Evolutionary conservation across 2,329 filamentous ascomycete genomes (phyloP).

Genomic region (Gnomoniopsis sp.): DNA sequence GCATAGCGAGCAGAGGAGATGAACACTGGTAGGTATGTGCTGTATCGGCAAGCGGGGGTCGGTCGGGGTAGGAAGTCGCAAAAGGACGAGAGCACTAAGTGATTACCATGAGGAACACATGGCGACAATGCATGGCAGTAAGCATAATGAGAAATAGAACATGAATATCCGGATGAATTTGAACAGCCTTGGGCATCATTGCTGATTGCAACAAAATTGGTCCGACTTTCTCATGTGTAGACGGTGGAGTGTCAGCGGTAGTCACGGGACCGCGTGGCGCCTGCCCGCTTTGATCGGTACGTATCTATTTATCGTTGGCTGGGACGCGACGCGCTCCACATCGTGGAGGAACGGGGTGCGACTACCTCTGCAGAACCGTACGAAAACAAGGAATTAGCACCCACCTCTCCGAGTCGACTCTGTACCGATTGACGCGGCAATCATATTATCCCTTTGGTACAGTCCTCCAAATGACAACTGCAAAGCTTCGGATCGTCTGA

Average conservation of each 20-base stretch:
- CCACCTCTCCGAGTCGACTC: not conserved
- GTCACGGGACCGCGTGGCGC: slow-evolving; percentile 14
- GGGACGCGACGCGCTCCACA: slow-evolving; percentile 14
- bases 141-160: too few species aligned
- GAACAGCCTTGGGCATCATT: too few species aligned
- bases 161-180: too few species aligned
- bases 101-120: too few species aligned
- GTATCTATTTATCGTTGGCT: not conserved
- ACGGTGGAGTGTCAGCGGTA: too few species aligned
- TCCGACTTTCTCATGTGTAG: too few species aligned
- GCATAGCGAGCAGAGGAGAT: slow-evolving; percentile 9
- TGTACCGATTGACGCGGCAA: not conserved
- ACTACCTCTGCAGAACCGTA: not conserved
- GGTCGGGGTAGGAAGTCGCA: not conserved
- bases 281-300: not conserved
- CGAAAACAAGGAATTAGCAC: not conserved
- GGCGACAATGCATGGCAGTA: too few species aligned
- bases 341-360: not conserved
- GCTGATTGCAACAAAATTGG: too few species aligned
- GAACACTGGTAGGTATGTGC: not conserved
- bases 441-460: too few species aligned
- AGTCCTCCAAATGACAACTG: slow-evolving; percentile 7
- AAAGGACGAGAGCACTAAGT: not conserved
- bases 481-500: slow-evolving; percentile 29
- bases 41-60: not conserved